Base-by-base conservation (phyloP, 768 basidiomycete genomes). In the Serendipita sp. region DNA sequence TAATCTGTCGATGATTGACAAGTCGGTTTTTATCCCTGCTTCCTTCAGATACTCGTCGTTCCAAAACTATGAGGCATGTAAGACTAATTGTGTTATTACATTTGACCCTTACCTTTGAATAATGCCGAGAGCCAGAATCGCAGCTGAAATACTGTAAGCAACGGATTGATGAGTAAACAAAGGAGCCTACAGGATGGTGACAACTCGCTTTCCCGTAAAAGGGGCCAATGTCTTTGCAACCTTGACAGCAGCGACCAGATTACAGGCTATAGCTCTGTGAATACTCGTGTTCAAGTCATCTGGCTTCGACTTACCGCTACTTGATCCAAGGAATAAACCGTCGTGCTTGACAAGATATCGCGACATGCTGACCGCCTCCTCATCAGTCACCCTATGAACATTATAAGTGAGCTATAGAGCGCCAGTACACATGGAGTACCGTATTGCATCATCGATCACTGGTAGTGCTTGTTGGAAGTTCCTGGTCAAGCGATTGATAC, bases 291-390 rank as follows among this genome's bases (percentile, higher is more conserved):
- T 18, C 30, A n/a, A 51, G 48, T 23, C 48, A 51, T 18, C 48
- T 51, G 8, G 48, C 7, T 16, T 51, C 38, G 38, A 51, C 48
- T 18, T 32, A n/a, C 48, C 56, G 70, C 91, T 94, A 66, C 91
- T 95, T 0, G 94, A 97, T 13, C 96, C 96, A 34, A 98, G 78
- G 76, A 94, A 98, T 32, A 99, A 77, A 0, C 96, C 96, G 68
- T 98, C 95, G 64, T 89, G 78, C 60, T 86, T 78, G 3, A 96
- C 91, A 18, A 99, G 81, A 72, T 92, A 92, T 8, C 94, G 85
- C 1, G 93, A 88, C 95, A 98, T 98, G 5, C 88, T 84, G 54
- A 98, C 91, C 0, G 95, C 95, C 74, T 99, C 95, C 1, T 81
- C 85, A 68, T 98, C 96, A 1, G 89, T 86, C 72, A 97, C 84